Percentiles rank a stretch among this genome's conserved stretches.
Evolutionary conservation across 1,284 basidiomycete species (phyloP).

Genomic region (Golubevia pallescens): DNA sequence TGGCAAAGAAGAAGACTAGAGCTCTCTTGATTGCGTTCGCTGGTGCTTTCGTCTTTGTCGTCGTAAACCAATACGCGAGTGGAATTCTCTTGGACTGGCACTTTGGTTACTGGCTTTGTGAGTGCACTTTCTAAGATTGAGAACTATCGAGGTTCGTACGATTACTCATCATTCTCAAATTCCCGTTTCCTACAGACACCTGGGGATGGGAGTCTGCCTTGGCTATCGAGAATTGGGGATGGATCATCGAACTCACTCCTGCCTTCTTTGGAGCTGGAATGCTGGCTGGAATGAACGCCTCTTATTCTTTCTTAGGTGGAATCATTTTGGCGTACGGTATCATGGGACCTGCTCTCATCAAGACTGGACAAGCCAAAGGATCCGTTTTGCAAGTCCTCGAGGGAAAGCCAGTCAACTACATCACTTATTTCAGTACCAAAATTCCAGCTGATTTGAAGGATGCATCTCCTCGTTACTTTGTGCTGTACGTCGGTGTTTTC

Average conservation of each 20-base stretch:
- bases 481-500: slow-evolving; percentile 74
- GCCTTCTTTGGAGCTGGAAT: slow-evolving; percentile 76
- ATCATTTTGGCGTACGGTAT: slow-evolving; percentile 73
- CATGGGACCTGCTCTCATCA: slow-evolving; percentile 69
- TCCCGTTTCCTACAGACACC: too few relatives aligned
- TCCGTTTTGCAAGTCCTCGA: too few relatives aligned
- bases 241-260: slow-evolving; percentile 71
- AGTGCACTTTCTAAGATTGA: too few relatives aligned
- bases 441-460: slow-evolving; percentile 27
- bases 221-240: slow-evolving; percentile 69
- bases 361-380: neutral
- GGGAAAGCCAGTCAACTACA: neutral
- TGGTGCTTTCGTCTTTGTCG: slow-evolving; percentile 69
- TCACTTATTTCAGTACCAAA: slow-evolving; percentile 66
- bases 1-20: slow-evolving; percentile 72
- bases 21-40: slow-evolving; percentile 69
- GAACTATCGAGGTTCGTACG: too few relatives aligned
- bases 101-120: slow-evolving; percentile 70
- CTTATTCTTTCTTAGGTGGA: slow-evolving; percentile 73
- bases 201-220: slow-evolving; percentile 73
- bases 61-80: slow-evolving; percentile 72
- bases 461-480: slow-evolving; percentile 74
- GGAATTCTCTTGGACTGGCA: slow-evolving; percentile 75
- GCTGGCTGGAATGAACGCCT: slow-evolving; percentile 73
- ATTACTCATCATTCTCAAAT: too few relatives aligned